Evolutionary conservation across 495 filamentous ascomycete species (phyloP), one percentile per base, ranked within the genome.

Genomic region (Amorphotheca resinae): DNA sequence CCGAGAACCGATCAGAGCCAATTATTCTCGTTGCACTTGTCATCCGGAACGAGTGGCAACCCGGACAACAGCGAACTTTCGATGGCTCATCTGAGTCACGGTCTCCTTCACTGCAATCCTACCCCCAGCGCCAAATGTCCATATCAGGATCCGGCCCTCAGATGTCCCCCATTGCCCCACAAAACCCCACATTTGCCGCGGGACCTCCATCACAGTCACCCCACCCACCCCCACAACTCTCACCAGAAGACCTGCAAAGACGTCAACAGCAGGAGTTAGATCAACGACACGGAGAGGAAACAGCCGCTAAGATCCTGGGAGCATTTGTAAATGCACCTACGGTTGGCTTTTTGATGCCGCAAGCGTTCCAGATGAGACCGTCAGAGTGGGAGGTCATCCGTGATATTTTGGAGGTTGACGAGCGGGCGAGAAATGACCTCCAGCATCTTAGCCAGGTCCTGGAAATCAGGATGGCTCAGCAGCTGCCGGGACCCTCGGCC

Each of bases 11-110:
- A 11, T 61, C 75, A 0, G 76, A 85, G 45, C 79, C 80, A 7
- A 72, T 82, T 59, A 68, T 95, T 20, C 69, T 93, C 12, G 70
- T 82, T 40, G 77, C 82, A 7, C 81, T 93, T 46, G 83, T 91
- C 8, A 76, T 82, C 49, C 74, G 82, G 38, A 60, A 68, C 43
- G 65, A 74, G 33, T 55, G 68, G 28, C 57, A 66, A 52, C 62
- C 68, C 23, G 59, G 66, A n/a, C 64, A 66, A 15, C 62, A 58
- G 38, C 66, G 56, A 40, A 56, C 55, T 20, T 65, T 59, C 44
- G 60, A 64, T 41, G 64, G 66, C 0, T 59, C 64, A 25, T 59
- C 53, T 1, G 60, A 66, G 3, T 44, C 55, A 11, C 28, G 34
- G 25, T 48, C 65, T 59, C 8, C 60, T 64, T 23, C 62, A 63